Conservation (phyloP, 495 filamentous ascomycete genomes). For the Penicillium fimorum region DNA sequence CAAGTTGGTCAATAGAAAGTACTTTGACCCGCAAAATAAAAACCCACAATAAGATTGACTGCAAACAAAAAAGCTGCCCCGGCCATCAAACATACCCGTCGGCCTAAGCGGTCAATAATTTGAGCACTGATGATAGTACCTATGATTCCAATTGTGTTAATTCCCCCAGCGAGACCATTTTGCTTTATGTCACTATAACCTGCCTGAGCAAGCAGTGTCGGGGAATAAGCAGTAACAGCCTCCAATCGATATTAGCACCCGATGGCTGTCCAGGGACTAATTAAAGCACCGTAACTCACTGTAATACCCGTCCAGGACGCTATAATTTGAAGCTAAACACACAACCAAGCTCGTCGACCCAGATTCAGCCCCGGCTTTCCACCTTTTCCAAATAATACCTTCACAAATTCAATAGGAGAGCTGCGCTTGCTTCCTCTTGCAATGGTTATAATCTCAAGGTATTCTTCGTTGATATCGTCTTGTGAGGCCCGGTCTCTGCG, state of each 20-base stretch:
- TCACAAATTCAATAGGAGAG: conserved; percentile 41
- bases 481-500: conserved; percentile 20
- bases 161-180: conserved; percentile 50
- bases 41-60: conserved; percentile 36
- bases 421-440: conserved; percentile 33
- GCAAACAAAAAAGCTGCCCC: conserved; percentile 33
- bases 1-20: not conserved
- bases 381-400: conserved; percentile 34
- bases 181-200: conserved; percentile 45
- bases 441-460: conserved; percentile 39
- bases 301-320: conserved; percentile 52
- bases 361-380: conserved; percentile 34
- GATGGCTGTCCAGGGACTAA: not conserved
- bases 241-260: conserved; percentile 21
- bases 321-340: conserved; percentile 56
- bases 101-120: conserved; percentile 52
- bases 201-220: conserved; percentile 42
- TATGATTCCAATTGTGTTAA: conserved; percentile 55
- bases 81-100: conserved; percentile 44
- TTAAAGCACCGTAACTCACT: conserved; percentile 23
- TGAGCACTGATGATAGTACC: conserved; percentile 54
- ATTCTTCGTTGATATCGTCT: conserved; percentile 39
- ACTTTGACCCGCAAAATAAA: not conserved
- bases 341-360: conserved; percentile 47
- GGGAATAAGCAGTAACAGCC: conserved; percentile 44